Conservation (phyloP, 306 rosid species). For the Abrus precatorius region DNA sequence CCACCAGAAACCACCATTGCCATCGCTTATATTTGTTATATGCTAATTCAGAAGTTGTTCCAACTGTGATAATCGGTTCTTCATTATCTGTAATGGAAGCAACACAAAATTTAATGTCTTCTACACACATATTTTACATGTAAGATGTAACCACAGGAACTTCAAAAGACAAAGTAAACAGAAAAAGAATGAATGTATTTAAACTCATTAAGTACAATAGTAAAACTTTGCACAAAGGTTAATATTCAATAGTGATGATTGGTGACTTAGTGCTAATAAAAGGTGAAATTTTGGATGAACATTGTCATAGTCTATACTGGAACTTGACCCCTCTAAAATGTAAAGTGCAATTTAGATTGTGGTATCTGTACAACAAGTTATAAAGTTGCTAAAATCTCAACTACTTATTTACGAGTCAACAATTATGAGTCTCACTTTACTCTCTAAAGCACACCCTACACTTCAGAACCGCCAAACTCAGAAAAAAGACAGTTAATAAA, state of each 20-base stretch:
- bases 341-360: no score
- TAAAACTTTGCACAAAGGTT: neutral
- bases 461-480: no score
- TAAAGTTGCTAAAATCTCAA: no score
- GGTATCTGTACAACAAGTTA: no score
- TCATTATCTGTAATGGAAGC: conserved; percentile 61
- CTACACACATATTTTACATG: neutral
- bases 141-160: neutral
- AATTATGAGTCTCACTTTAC: no score
- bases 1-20: conserved; percentile 93
- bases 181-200: neutral
- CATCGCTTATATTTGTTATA: conserved; percentile 64
- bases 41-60: conserved; percentile 46
- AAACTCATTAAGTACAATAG: conserved; percentile 14
- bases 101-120: conserved; percentile 1
- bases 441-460: no score
- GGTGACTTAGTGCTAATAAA: neutral
- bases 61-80: conserved; percentile 58
- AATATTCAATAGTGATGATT: neutral
- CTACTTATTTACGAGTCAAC: no score
- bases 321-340: no score
- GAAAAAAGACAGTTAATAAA: neutral
- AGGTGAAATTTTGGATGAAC: neutral
- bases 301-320: neutral
- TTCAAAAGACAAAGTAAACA: neutral